Percentiles rank a stretch among this genome's conserved stretches.
Conservation (phyloP, 768 basidiomycete genomes). For the Asterophora parasitica region DNA sequence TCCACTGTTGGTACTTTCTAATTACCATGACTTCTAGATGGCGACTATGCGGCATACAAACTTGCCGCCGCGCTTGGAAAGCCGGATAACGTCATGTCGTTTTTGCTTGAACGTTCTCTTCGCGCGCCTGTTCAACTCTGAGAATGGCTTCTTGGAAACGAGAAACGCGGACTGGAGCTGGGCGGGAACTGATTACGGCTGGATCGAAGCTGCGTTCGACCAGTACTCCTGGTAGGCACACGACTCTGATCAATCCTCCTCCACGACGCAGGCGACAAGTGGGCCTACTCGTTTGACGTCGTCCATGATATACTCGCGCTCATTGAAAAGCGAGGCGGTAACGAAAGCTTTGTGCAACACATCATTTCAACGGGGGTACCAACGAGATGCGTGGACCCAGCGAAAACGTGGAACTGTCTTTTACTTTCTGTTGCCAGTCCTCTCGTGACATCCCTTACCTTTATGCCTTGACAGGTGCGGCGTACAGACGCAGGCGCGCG, state of each 20-base stretch:
- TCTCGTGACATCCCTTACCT: slow-evolving; percentile 86
- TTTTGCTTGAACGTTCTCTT: slow-evolving; percentile 54
- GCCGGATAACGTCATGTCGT: slow-evolving; percentile 36
- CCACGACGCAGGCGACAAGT: slow-evolving; percentile 36
- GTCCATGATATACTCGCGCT: slow-evolving; percentile 65
- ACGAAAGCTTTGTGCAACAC: slow-evolving; percentile 57
- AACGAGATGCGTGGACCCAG: slow-evolving; percentile 59
- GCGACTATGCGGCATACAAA: slow-evolving; percentile 69
- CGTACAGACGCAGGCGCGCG: slow-evolving; percentile 66
- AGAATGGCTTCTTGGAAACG: slow-evolving; percentile 81
- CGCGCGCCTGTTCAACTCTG: slow-evolving; percentile 55
- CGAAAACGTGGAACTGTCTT: too few relatives aligned
- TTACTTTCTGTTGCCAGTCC: slow-evolving; percentile 40
- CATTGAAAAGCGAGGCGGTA: slow-evolving; percentile 62
- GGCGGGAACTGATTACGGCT: slow-evolving; percentile 69
- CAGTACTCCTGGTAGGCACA: background rate
- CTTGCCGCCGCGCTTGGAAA: slow-evolving; percentile 55
- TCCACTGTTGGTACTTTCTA: background rate
- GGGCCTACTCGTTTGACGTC: slow-evolving; percentile 75
- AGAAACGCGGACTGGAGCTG: slow-evolving; percentile 61
- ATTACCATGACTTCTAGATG: slow-evolving; percentile 51
- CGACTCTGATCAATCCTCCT: background rate
- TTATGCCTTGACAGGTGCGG: slow-evolving; percentile 67
- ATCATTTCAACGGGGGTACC: slow-evolving; percentile 56
- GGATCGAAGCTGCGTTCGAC: slow-evolving; percentile 65